Conservation (phyloP, 1,284 basidiomycete genomes). For the Pholiota adiposa region DNA sequence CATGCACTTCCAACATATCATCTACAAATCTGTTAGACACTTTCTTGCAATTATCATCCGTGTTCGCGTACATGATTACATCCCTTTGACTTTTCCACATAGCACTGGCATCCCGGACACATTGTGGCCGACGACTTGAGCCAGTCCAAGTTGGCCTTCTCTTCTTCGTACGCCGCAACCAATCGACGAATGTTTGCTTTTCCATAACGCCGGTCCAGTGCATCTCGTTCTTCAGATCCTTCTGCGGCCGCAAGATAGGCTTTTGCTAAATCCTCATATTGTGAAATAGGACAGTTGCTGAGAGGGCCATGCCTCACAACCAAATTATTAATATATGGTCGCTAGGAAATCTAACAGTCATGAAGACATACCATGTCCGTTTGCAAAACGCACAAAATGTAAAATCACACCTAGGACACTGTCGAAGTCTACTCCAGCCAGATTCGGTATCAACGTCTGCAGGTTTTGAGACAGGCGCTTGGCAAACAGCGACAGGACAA, state of each 20-base stretch:
- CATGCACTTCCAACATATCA: slow-evolving; percentile 72
- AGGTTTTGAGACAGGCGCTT: slow-evolving; percentile 66
- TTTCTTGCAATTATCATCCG: neutral
- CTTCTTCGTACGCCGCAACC: slow-evolving; percentile 65
- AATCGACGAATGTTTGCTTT: slow-evolving; percentile 56
- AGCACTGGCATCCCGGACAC: slow-evolving; percentile 73
- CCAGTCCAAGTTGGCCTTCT: slow-evolving; percentile 69
- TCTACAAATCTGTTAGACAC: slow-evolving; percentile 43
- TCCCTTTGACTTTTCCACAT: slow-evolving; percentile 75
- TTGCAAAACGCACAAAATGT: slow-evolving; percentile 78
- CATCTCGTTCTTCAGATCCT: slow-evolving; percentile 47
- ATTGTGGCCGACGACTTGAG: slow-evolving; percentile 60
- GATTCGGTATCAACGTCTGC: slow-evolving; percentile 57
- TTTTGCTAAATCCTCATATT: slow-evolving; percentile 61
- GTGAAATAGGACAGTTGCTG: slow-evolving; percentile 63
- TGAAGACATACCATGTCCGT: slow-evolving; percentile 61
- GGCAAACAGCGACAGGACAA: slow-evolving; percentile 77
- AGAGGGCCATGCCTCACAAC: slow-evolving; percentile 72
- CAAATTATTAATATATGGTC: slow-evolving; percentile 1
- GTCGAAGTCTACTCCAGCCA: slow-evolving; percentile 70
- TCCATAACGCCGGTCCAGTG: slow-evolving; percentile 68
- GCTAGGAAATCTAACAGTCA: slow-evolving; percentile 16
- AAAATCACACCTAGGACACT: slow-evolving; percentile 67
- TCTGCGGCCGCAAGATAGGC: slow-evolving; percentile 64
- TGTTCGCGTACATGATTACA: slow-evolving; percentile 71